Evolutionary conservation across 2,329 filamentous ascomycete species (phyloP), one percentile per base, ranked within the genome.

Genomic region (Cyphellophora attinorum): DNA sequence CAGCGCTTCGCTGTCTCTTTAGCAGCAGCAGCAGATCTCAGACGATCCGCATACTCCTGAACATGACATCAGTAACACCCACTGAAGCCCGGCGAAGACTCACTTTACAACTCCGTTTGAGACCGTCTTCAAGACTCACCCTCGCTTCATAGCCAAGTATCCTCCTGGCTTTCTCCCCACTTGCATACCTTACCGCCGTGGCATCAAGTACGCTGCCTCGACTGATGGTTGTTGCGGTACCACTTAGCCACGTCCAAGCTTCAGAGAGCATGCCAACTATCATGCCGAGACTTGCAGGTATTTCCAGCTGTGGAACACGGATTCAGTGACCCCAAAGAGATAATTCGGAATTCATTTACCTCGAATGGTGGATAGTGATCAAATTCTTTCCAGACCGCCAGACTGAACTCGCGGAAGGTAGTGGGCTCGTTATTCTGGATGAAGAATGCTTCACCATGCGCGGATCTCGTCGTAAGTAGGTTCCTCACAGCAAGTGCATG

Each of bases 181-280:
- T 67, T 13, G 67, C 65, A 58, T 75, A 77, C 34, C 69, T 56
- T 31, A 63, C 57, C 25, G 65, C 59, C 38, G 66, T 65, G 21
- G 64, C 72, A 56, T 77, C 74, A 44, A 59, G 61, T 3, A 77
- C 66, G 42, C 67, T 66, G 2, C 72, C 73, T 23, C 67, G 57
- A 51, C 66, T 67, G 33, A 77, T 51, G 11, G 61, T 67, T 4
- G 59, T 56, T 17, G 64, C 53, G 3, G 47, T 51, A 0, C 69
- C 65, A 5, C 57, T 62, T 5, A 64, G 35, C 60, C 68, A 71
- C 19, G 60, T 64, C 35, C 59, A 51, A 34, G 52, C 57, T 49
- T 76, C 72, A 27, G 61, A 59, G 6, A 62, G 36, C 33, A 57
- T 51, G 1, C 66, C 72, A 33, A 61, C 50, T 31, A 66, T 44